Base-by-base conservation (phyloP, 2,329 filamentous ascomycete genomes). In the Fusarium sublunatum region DNA sequence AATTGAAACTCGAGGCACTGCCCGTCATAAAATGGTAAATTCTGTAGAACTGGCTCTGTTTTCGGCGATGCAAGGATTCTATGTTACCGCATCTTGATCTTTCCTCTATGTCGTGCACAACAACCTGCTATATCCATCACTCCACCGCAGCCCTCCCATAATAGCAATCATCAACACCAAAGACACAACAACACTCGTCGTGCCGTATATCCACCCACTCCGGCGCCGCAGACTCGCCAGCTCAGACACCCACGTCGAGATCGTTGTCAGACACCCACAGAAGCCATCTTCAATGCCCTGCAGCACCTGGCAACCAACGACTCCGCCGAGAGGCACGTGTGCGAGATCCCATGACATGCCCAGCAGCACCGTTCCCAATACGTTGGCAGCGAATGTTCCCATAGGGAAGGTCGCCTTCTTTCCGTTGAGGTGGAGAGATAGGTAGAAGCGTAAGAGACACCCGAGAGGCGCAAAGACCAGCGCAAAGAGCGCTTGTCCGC, bases 361-460 rank as follows among this genome's bases (percentile, higher is more conserved):
- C 45, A 96, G 75, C 13, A 97, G 76, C 0, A 83, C 83, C 0
- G 91, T 93, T 5, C 93, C 94, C 12, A 89, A 74, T 5, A 96
- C 81, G 70, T 98, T 98, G 26, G 90, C 92, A 0, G 80, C 77
- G 69, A 97, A 97, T 0, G 94, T 98, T 3, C 94, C 94, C 0
- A 97, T 75, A 0, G 94, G 94, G 66, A 97, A 97, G 0, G 83
- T 78, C 0, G 86, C 75, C 0, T 87, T 67, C 19, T 86, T 81
- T 0, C 84, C 79, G 69, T 97, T 97, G n/a, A 97, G 83, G 24
- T 80, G 75, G 7, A 91, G 72, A 1, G 90, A 90, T 2, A 85
- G 75, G 72, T 92, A 93, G 78, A 91, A 96, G 4, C 94, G 86
- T 0, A 83, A 72, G 0, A 97, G 76, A 66, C 90, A 93, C 0